Percentiles rank a stretch among this genome's conserved stretches.
These are phyloP conservation scores for Ogataea ganodermae DNA, from an alignment of 805 yeast species.

Conservation along the genomic window DNA sequence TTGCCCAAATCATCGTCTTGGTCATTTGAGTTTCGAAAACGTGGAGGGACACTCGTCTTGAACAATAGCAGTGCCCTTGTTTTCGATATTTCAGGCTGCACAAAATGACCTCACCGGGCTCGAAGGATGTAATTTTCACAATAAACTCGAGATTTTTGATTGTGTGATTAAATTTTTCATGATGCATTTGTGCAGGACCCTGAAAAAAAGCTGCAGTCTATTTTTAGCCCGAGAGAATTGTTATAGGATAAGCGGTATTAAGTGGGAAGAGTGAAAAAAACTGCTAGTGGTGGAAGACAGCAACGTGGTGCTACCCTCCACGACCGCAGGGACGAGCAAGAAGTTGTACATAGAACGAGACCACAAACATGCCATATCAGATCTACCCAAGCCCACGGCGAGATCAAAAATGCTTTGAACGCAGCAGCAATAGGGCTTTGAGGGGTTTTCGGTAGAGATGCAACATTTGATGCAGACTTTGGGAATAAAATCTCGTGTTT, in stretches of 20 bases:
- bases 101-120: not conserved
- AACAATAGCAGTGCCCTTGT: not conserved
- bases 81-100: not conserved
- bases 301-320: too few relatives aligned
- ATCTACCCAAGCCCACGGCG: too few relatives aligned
- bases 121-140: not conserved
- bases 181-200: too few relatives aligned
- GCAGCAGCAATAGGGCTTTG: conserved; percentile 2
- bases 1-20: not conserved
- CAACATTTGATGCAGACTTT: too few relatives aligned
- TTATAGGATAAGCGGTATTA: not conserved
- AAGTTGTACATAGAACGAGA: too few relatives aligned
- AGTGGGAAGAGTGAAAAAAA: too few relatives aligned
- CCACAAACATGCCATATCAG: too few relatives aligned
- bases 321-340: too few relatives aligned
- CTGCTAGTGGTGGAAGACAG: too few relatives aligned
- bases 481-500: not conserved
- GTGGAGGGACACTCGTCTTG: not conserved
- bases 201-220: not conserved
- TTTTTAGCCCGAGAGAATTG: not conserved
- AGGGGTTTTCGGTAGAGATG: not conserved
- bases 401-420: too few relatives aligned
- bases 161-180: not conserved
- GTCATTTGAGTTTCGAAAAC: not conserved
- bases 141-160: too few relatives aligned